phyloP scores from a whole-genome alignment of 2,329 filamentous ascomycete species.

The Penicillium psychrosexuale region DNA sequence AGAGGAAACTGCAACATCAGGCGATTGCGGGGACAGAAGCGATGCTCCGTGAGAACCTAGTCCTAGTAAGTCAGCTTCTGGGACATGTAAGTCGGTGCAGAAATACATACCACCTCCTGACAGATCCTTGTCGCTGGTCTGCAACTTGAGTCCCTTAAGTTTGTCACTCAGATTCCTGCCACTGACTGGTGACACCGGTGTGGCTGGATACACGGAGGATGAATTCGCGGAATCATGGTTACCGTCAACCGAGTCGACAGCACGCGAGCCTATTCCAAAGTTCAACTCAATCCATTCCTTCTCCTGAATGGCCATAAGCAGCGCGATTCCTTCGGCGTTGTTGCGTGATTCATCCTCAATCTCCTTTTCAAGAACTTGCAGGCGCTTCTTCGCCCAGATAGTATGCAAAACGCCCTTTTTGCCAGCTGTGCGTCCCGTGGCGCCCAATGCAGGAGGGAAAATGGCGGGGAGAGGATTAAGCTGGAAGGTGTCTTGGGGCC shows the following conservation, averaged over 20 bases:
- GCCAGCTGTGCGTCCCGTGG: constrained; percentile 63
- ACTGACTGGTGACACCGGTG: constrained; percentile 60
- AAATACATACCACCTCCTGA: constrained; percentile 52
- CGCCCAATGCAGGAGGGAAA: constrained; percentile 72
- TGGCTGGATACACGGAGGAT: constrained; percentile 44
- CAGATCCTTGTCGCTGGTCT: constrained; percentile 67
- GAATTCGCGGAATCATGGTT: constrained; percentile 23
- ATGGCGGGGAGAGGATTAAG: constrained; percentile 84
- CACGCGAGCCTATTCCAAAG: constrained; percentile 61
- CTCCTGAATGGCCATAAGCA: constrained; percentile 80
- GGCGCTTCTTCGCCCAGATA: constrained; percentile 80
- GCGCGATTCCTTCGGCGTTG: constrained; percentile 76
- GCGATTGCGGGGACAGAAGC: constrained; percentile 60
- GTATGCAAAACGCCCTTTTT: constrained; percentile 83
- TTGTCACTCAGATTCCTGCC: constrained; percentile 74
- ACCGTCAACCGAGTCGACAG: constrained; percentile 31
- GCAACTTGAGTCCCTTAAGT: constrained; percentile 72
- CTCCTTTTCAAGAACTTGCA: constrained; percentile 72
- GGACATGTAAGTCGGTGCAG: background rate
- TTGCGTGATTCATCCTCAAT: constrained; percentile 68
- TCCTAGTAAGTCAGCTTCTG: constrained; percentile 15
- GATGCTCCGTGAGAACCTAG: constrained; percentile 32
- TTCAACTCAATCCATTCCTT: constrained; percentile 81
- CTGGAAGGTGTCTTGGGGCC: constrained; percentile 48
- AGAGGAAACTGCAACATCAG: constrained; percentile 61